Conservation (phyloP, 169 alveolate genomes). For the Babesia divergens region DNA sequence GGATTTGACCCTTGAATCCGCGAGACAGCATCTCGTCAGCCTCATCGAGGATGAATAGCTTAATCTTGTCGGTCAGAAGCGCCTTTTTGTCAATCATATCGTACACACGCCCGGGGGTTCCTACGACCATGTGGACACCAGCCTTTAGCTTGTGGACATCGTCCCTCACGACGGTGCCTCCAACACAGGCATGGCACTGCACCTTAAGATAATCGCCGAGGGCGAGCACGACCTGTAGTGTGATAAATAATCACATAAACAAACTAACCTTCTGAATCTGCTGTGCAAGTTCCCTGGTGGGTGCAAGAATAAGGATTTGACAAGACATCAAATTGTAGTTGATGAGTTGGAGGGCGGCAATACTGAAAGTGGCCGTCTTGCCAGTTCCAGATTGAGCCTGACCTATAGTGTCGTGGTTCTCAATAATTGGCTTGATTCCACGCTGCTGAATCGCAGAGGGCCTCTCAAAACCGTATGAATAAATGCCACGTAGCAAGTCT, state of each 20-base stretch:
- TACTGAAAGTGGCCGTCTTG: constrained; percentile 97
- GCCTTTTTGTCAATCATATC: constrained; percentile 95
- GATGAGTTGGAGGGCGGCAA: constrained; percentile 92
- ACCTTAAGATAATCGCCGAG: constrained; percentile 89
- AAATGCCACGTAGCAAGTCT: constrained; percentile 93
- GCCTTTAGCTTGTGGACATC: constrained; percentile 91
- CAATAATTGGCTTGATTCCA: constrained; percentile 97
- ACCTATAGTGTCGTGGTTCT: constrained; percentile 97
- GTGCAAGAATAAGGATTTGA: constrained; percentile 96
- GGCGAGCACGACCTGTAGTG: constrained; percentile 69
- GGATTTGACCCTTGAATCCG: constrained; percentile 94
- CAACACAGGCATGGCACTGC: constrained; percentile 95
- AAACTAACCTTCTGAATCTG: constrained; percentile 90
- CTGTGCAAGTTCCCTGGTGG: constrained; percentile 98
- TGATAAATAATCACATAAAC: neutral
- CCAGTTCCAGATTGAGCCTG: constrained; percentile 99
- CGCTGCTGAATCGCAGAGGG: constrained; percentile 99
- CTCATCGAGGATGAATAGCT: constrained; percentile 95
- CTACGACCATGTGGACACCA: constrained; percentile 99
- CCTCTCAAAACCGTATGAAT: constrained; percentile 97
- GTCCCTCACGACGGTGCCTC: constrained; percentile 98
- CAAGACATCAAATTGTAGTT: constrained; percentile 87
- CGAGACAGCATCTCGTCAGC: constrained; percentile 99
- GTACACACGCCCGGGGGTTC: constrained; percentile 99
- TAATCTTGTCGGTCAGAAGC: constrained; percentile 87